Base-by-base conservation (phyloP, 2,329 filamentous ascomycete genomes). In the Diaporthe citrichinensis region DNA sequence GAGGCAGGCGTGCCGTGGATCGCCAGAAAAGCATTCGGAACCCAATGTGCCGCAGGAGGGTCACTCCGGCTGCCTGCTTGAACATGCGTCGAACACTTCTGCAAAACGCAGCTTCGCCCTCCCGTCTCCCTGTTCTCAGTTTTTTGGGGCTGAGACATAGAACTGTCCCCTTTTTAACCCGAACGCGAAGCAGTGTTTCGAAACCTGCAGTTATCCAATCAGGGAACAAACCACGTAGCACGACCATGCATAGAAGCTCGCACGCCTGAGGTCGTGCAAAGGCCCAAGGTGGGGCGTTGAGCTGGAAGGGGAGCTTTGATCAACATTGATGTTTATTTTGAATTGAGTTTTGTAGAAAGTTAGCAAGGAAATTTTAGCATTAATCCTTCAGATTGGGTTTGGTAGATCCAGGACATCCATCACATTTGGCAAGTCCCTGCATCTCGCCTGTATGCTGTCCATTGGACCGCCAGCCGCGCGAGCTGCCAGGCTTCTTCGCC, bases 1-100 rank as follows among this genome's bases (percentile, higher is more conserved):
- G 58, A 62, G 36, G 34, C 25, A 23, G 28, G 31, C n/a, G 46
- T 73, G 71, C 58, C 20, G 49, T 73, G n/a, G 53, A 58, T 57
- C 46, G 55, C n/a, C 71, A n/a, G n/a, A 36, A 53, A 73, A 73
- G 71, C 71, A 65, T 25, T 44, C 57, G 57, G 69, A 61, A 36
- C 41, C 20, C 55, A 59, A 25, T 25, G 34, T 61, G n/a, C 41
- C 41, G 69, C 69, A 39, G 28, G n/a, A 39, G 23, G 41, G 23
- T 55, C 31, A 28, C n/a, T 49, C 23, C 69, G 57, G 53, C 44
- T 72, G 39, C 69, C 41, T 59, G 69, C 51, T 31, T 59, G 39
- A 59, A 25, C n/a, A 25, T 20, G 41, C 28, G 41, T 49, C 25
- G 41, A 49, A 49, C 23, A 39, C n/a, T 17, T 53, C 7, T 17